A percentile compares a stretch with the other conserved stretches of the same genome.
Conservation (phyloP, 371 early-diverging fungal species). For the Rhizoclosmatium hyalinum region DNA sequence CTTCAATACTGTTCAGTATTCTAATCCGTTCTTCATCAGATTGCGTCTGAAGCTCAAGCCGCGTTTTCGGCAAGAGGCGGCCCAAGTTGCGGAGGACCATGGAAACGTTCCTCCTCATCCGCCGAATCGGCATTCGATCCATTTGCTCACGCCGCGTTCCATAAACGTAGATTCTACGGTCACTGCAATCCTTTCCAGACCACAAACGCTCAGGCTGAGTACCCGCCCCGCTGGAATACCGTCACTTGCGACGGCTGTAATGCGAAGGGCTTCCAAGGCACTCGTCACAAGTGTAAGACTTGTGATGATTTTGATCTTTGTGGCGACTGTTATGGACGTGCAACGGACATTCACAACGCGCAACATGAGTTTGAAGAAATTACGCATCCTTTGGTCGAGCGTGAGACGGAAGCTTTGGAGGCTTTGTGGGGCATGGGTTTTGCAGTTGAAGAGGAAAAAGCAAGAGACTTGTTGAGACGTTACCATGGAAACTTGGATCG, state of each 20-base stretch:
- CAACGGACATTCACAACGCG: slow-evolving; percentile 22
- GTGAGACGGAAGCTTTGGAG: slow-evolving; percentile 22
- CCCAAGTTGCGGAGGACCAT: too few relatives aligned
- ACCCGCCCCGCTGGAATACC: slow-evolving; percentile 30
- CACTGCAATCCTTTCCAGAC: slow-evolving; percentile 8
- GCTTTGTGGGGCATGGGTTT: slow-evolving; percentile 31
- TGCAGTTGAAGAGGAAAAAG: slow-evolving; percentile 15
- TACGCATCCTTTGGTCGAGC: slow-evolving; percentile 22
- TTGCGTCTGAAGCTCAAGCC: slow-evolving; percentile 30
- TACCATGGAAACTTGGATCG: slow-evolving; percentile 32
- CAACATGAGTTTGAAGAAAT: slow-evolving; percentile 26
- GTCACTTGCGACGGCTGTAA: slow-evolving; percentile 48
- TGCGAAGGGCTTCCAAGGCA: slow-evolving; percentile 27
- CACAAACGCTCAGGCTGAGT: background rate
- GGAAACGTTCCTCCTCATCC: too few relatives aligned
- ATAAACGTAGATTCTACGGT: slow-evolving; percentile 7
- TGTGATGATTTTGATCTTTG: slow-evolving; percentile 50
- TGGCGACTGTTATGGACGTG: slow-evolving; percentile 28
- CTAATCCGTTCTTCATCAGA: slow-evolving; percentile 3
- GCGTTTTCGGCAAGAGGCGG: background rate
- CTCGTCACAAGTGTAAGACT: slow-evolving; percentile 38
- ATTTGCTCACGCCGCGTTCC: background rate
- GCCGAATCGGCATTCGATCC: too few relatives aligned
- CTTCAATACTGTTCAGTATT: background rate
- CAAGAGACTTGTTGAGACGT: slow-evolving; percentile 24